These are phyloP conservation scores for Globisporangium emineosum DNA, from an alignment of 352 stramenopile genomes.

Conservation along the genomic window DNA sequence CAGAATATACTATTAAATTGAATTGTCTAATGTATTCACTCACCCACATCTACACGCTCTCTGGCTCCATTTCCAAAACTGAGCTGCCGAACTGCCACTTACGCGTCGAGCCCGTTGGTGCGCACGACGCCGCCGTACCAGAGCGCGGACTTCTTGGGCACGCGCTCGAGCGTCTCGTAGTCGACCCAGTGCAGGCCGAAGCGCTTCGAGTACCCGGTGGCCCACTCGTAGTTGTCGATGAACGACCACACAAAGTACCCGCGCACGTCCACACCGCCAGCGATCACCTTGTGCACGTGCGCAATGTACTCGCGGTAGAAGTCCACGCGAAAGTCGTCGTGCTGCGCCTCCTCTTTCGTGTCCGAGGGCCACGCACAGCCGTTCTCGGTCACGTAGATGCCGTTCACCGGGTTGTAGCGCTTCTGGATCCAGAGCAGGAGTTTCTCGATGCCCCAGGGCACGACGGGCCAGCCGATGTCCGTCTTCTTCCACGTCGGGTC, in stretches of 20 bases:
- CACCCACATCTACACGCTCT: too few species aligned
- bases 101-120: conserved; percentile 35
- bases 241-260: conserved; percentile 92
- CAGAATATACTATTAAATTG: too few species aligned
- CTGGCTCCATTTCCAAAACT: too few species aligned
- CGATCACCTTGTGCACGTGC: conserved; percentile 52
- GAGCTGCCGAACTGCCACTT: too few species aligned
- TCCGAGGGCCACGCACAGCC: conserved; percentile 63
- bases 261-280: conserved; percentile 51
- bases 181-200: conserved; percentile 59
- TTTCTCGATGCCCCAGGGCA: conserved; percentile 82
- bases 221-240: conserved; percentile 93
- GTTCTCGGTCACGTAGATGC: conserved; percentile 93
- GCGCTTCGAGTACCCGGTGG: conserved; percentile 52
- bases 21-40: too few species aligned
- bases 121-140: conserved; percentile 50
- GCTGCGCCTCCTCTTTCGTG: conserved; percentile 59
- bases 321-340: conserved; percentile 75
- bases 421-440: conserved; percentile 88
- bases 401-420: conserved; percentile 68
- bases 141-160: conserved; percentile 52
- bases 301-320: conserved; percentile 86
- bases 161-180: conserved; percentile 55
- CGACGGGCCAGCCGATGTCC: conserved; percentile 75
- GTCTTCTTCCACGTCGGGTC: conserved; percentile 70